Percentiles rank a stretch among this genome's conserved stretches.
These are phyloP conservation scores for Pilobolus umbonatus DNA, from an alignment of 192 early-diverging fungal genomes.

Conservation along the genomic window DNA sequence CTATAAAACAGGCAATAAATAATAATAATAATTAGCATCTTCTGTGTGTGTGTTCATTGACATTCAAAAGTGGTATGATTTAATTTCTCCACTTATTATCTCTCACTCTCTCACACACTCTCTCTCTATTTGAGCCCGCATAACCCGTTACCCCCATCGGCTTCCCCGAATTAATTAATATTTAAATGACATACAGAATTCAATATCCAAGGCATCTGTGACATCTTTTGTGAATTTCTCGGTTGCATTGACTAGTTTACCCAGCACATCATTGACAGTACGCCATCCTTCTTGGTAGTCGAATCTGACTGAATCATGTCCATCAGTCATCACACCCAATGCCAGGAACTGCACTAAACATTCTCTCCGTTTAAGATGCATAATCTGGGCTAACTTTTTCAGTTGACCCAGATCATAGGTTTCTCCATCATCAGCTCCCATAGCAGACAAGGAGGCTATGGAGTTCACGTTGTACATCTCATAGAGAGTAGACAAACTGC, in stretches of 20 bases:
- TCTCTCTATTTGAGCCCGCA: too few relatives aligned
- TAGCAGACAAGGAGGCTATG: conserved; percentile 12
- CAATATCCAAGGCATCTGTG: conserved; percentile 35
- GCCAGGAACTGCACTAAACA: conserved; percentile 48
- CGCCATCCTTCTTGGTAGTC: conserved; percentile 24
- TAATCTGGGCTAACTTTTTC: conserved; percentile 36
- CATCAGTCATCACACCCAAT: conserved; percentile 26
- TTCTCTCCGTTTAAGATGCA: conserved; percentile 47
- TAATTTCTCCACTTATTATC: too few relatives aligned
- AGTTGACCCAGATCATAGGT: conserved; percentile 42
- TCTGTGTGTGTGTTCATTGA: too few relatives aligned
- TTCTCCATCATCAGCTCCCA: not conserved
- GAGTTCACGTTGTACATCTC: conserved; percentile 50
- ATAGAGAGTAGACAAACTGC: conserved; percentile 36
- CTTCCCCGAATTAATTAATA: too few relatives aligned
- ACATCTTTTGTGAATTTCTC: conserved; percentile 36
- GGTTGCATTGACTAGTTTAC: conserved; percentile 6
- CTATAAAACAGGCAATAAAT: not conserved
- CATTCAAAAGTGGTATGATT: too few relatives aligned
- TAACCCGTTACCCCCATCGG: too few relatives aligned
- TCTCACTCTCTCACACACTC: too few relatives aligned
- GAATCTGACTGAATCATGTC: conserved; percentile 15
- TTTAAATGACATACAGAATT: conserved; percentile 37
- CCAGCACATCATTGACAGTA: conserved; percentile 7
- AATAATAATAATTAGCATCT: not conserved